Conservation (phyloP, 2,329 filamentous ascomycete species). For the Trichoderma brevicompactum region DNA sequence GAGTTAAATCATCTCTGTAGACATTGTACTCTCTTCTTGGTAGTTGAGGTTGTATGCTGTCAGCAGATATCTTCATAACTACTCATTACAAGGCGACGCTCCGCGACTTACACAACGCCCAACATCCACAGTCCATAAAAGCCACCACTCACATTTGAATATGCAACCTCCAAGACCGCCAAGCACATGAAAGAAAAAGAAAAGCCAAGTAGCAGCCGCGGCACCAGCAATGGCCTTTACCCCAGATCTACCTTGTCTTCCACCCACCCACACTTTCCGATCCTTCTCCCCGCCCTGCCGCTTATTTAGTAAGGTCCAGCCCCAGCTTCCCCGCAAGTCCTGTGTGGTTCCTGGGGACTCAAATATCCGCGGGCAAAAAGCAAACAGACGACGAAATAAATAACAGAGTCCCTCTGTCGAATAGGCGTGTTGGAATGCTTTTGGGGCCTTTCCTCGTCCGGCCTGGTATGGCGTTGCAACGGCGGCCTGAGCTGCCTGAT, state of each 20-base stretch:
- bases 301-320: not conserved
- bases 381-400: too few species aligned
- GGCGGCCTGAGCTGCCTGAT: slow-evolving; percentile 22
- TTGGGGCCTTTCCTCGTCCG: not conserved
- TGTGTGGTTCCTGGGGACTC: not conserved
- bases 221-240: slow-evolving; percentile 1
- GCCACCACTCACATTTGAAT: not conserved
- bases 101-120: too few species aligned
- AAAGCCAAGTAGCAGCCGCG: slow-evolving; percentile 16
- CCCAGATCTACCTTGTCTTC: slow-evolving; percentile 3
- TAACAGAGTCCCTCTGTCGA: not conserved
- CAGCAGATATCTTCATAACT: too few species aligned
- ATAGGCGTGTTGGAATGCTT: not conserved
- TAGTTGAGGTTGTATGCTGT: too few species aligned
- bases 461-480: not conserved
- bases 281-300: not conserved
- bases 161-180: not conserved
- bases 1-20: too few species aligned
- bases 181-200: slow-evolving; percentile 15
- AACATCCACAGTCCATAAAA: too few species aligned
- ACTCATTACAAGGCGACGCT: too few species aligned
- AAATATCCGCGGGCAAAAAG: not conserved
- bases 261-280: not conserved
- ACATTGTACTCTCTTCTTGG: too few species aligned
- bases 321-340: slow-evolving; percentile 14